phyloP scores from a whole-genome alignment of 139 green algal genomes.

The Tetraselmis striata region DNA sequence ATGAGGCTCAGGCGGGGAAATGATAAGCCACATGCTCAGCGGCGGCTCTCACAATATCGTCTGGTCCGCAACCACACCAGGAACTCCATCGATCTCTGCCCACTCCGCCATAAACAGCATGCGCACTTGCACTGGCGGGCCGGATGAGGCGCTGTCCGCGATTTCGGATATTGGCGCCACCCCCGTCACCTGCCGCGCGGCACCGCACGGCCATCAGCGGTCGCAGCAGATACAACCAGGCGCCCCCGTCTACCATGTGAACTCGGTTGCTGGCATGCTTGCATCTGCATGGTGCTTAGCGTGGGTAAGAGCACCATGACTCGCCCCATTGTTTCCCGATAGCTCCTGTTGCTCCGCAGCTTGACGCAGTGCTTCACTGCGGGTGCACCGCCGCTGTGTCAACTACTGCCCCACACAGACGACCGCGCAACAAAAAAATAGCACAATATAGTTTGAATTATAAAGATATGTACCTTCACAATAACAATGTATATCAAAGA shows the following conservation, averaged over 20 bases:
- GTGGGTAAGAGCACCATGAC: neutral
- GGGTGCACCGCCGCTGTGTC: neutral
- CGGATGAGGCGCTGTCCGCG: too few relatives aligned
- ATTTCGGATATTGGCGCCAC: neutral
- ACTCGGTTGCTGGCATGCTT: too few relatives aligned
- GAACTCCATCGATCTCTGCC: neutral
- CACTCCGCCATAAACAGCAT: neutral
- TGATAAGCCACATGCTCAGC: neutral
- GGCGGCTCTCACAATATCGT: neutral
- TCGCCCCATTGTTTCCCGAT: neutral
- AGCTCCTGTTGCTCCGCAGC: neutral
- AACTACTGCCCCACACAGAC: too few relatives aligned
- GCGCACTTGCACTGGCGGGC: neutral
- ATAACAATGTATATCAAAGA: too few relatives aligned
- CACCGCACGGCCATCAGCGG: too few relatives aligned
- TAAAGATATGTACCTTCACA: too few relatives aligned
- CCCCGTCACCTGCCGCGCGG: too few relatives aligned
- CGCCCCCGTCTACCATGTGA: too few relatives aligned
- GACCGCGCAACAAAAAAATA: too few relatives aligned
- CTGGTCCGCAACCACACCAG: neutral
- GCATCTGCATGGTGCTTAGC: too few relatives aligned
- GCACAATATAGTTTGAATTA: too few relatives aligned
- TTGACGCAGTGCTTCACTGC: conserved; percentile 4
- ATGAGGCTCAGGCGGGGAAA: neutral
- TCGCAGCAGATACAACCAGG: too few relatives aligned